Evolutionary conservation across 306 rosid genomes (phyloP).

Genomic region (Neltuma alba): DNA sequence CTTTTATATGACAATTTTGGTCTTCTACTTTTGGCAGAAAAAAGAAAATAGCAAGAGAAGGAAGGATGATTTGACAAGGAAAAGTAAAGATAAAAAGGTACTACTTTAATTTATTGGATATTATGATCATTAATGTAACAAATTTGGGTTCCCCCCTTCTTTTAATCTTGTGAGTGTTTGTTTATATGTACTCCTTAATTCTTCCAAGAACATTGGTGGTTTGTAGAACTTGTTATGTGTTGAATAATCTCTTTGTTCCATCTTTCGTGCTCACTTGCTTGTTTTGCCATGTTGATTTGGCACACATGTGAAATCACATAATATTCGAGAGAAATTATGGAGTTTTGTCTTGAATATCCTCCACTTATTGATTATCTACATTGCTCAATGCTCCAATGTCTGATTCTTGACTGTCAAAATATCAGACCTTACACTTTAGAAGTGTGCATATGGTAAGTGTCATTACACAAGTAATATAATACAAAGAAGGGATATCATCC

Average conservation of each 20-base stretch:
- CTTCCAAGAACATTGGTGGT: conserved; percentile 8
- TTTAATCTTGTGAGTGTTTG: conserved; percentile 10
- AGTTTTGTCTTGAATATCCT: conserved; percentile 19
- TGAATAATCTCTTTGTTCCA: background rate
- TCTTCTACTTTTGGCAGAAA: conserved; percentile 60
- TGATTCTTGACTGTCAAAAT: background rate
- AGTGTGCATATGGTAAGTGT: background rate
- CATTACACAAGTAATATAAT: background rate
- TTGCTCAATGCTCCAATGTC: background rate
- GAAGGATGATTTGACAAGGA: conserved; percentile 85
- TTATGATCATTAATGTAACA: background rate
- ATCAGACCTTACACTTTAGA: background rate
- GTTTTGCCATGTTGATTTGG: conserved; percentile 3
- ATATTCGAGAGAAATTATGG: background rate
- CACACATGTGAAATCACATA: background rate
- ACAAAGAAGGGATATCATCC: background rate
- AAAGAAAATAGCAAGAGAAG: conserved; percentile 97
- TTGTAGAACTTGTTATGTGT: conserved; percentile 4
- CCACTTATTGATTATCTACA: background rate
- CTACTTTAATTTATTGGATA: conserved; percentile 14
- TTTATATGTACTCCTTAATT: background rate
- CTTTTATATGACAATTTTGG: conserved; percentile 9
- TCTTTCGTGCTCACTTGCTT: conserved; percentile 10
- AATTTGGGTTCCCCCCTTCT: background rate
- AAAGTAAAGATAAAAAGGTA: conserved; percentile 94